Percentiles rank a stretch among this genome's conserved stretches.
Evolutionary conservation across 208 protist genomes (phyloP).

Genomic region (Trypanosomatidae sp.): DNA sequence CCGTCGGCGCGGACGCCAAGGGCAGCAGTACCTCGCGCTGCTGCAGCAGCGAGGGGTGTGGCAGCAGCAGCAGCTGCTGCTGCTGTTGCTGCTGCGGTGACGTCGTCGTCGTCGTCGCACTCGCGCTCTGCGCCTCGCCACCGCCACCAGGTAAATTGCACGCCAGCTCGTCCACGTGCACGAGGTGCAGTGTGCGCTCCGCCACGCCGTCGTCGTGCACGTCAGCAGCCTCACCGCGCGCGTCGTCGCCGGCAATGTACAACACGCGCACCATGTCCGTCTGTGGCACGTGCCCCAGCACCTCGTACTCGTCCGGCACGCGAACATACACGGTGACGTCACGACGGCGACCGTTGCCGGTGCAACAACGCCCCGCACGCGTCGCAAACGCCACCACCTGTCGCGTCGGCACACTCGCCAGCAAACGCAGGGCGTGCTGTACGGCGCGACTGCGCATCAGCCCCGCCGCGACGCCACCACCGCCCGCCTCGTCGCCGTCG

Average conservation of each 20-base stretch:
- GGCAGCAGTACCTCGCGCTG: conserved; percentile 37
- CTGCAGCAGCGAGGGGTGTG: conserved; percentile 44
- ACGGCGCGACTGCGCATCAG: neutral
- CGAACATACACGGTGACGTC: conserved; percentile 13
- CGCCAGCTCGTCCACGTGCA: conserved; percentile 16
- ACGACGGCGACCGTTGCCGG: neutral
- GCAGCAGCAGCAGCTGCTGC: conserved; percentile 10
- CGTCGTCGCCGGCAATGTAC: conserved; percentile 18
- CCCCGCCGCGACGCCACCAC: neutral
- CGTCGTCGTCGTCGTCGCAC: too few species aligned
- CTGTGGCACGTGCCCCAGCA: conserved; percentile 23
- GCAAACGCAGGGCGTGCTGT: neutral
- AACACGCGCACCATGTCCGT: conserved; percentile 49
- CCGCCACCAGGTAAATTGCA: conserved; percentile 9
- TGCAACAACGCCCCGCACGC: neutral
- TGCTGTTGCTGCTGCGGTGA: too few species aligned
- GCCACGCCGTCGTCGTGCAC: conserved; percentile 22
- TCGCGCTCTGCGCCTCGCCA: too few species aligned
- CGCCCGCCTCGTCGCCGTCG: neutral
- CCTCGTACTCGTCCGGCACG: conserved; percentile 46
- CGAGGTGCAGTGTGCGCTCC: conserved; percentile 54
- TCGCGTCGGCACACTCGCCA: neutral
- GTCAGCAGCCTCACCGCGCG: too few species aligned
- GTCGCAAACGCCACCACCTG: conserved; percentile 14
- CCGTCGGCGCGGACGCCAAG: conserved; percentile 10